Evolutionary conservation across 2,329 filamentous ascomycete genomes (phyloP), one percentile per base, ranked within the genome.

Genomic region (Pyrenophora teres): DNA sequence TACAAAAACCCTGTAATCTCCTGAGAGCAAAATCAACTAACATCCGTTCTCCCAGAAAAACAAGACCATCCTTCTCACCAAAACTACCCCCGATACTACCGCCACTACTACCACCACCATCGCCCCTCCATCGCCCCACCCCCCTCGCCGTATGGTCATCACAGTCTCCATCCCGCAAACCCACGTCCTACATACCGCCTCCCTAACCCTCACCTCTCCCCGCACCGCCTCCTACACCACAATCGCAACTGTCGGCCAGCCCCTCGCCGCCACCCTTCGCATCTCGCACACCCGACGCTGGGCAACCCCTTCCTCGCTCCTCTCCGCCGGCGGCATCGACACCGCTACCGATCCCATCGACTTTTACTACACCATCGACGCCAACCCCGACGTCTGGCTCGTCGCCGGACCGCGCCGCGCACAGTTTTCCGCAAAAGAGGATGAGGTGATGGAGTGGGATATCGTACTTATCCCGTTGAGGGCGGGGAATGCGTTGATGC

Each of bases 141-240:
- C 81, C 16, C 79, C 73, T 55, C 81, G 82, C 16, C 86, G 85
- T 10, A 92, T 99, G 62, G 79, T 88, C 25, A 95, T 99, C 46
- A 90, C 92, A 0, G 92, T 99, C 12, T 91, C 96, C 52, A 85
- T 99, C 1, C 93, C 93, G 0, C 86, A 88, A 1, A 81, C 96
- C 2, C 85, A 90, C 40, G 84, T 96, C 16, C 83, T 97, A 0
- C 89, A 96, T 72, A 95, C 89, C 0, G 87, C 88, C 2, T 85
- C 88, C 45, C 81, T 93, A 23, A 77, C 78, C 23, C 73, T 90
- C 62, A 65, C 72, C 67, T 72, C 68, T 37, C 58, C 74, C 52
- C 60, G 70, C 44, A 62, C 63, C 1, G 31, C 46, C 1, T 33
- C 45, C 39, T 60, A 47, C 36, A 71, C 46, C 50, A 72, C 55